These are phyloP conservation scores for Usnea hakonensis DNA, from an alignment of 495 filamentous ascomycete genomes.

Conservation along the genomic window DNA sequence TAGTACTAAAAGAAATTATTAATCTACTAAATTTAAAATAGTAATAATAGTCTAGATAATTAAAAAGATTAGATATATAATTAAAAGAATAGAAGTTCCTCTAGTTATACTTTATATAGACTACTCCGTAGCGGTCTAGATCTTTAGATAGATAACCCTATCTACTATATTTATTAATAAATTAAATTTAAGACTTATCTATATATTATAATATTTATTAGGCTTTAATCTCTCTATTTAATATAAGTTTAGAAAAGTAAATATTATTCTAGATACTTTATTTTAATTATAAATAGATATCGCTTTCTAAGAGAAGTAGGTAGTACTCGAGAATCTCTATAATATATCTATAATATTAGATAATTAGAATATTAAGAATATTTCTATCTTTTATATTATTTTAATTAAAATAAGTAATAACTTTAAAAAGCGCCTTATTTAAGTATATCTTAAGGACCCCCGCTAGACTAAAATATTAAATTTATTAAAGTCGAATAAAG, in stretches of 20 bases:
- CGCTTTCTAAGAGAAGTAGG: neutral
- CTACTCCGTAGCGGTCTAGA: neutral
- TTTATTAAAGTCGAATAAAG: neutral
- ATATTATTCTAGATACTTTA: constrained; percentile 4
- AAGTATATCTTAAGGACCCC: neutral
- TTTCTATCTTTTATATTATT: neutral
- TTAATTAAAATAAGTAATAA: constrained; percentile 6
- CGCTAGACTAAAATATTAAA: neutral
- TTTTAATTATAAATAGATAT: neutral
- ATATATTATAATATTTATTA: constrained; percentile 6
- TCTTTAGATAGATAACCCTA: neutral
- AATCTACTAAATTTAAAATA: too few relatives aligned
- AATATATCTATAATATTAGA: neutral
- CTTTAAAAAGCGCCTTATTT: constrained; percentile 1
- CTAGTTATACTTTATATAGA: neutral
- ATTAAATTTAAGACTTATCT: constrained; percentile 8
- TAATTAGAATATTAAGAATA: neutral
- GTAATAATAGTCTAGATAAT: constrained; percentile 10
- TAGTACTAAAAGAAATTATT: too few relatives aligned
- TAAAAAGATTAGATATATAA: constrained; percentile 11
- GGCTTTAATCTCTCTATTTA: constrained; percentile 5
- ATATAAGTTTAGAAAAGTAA: neutral
- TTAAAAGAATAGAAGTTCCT: neutral
- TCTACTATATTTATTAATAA: neutral
- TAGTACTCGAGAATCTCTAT: neutral